A percentile compares a stretch with the other conserved stretches of the same genome.
Conservation (phyloP, 2,329 filamentous ascomycete genomes). For the Bipolaris zeicola region DNA sequence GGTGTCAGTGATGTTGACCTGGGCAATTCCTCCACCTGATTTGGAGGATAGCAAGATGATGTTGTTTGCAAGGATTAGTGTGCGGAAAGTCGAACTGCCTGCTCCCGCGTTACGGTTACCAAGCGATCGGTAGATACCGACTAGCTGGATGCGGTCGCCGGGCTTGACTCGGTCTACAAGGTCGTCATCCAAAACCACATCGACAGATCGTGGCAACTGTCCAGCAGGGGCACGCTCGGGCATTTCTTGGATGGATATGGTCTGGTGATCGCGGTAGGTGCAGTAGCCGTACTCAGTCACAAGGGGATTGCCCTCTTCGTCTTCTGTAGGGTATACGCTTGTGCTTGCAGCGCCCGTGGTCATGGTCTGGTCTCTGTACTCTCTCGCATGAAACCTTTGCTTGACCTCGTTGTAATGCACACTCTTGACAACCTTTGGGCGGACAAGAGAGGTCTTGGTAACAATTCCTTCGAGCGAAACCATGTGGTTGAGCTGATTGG, state of each 20-base stretch:
- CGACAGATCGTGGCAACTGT: conserved; percentile 91
- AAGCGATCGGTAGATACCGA: conserved; percentile 93
- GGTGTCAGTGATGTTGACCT: conserved; percentile 90
- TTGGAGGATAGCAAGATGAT: conserved; percentile 94
- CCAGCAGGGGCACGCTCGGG: conserved; percentile 94
- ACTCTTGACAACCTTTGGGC: conserved; percentile 97
- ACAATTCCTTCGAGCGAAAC: conserved; percentile 97
- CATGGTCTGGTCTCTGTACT: conserved; percentile 98
- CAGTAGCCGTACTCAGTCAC: conserved; percentile 96
- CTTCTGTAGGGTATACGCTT: conserved; percentile 92
- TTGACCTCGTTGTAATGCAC: conserved; percentile 93
- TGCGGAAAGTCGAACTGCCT: conserved; percentile 93
- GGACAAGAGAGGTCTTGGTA: conserved; percentile 91
- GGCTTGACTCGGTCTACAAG: conserved; percentile 94
- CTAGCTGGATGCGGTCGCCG: conserved; percentile 92
- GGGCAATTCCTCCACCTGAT: conserved; percentile 89
- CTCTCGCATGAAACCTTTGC: conserved; percentile 83
- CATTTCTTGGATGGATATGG: conserved; percentile 99
- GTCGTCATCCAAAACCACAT: conserved; percentile 96
- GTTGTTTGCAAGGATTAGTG: conserved; percentile 91
- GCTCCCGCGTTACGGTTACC: conserved; percentile 92
- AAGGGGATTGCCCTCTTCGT: conserved; percentile 90
- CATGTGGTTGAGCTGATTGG: conserved; percentile 91
- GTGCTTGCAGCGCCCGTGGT: conserved; percentile 82
- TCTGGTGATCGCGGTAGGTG: conserved; percentile 95